phyloP scores from a whole-genome alignment of 2,329 filamentous ascomycete species.

The Penicillium sp. region DNA sequence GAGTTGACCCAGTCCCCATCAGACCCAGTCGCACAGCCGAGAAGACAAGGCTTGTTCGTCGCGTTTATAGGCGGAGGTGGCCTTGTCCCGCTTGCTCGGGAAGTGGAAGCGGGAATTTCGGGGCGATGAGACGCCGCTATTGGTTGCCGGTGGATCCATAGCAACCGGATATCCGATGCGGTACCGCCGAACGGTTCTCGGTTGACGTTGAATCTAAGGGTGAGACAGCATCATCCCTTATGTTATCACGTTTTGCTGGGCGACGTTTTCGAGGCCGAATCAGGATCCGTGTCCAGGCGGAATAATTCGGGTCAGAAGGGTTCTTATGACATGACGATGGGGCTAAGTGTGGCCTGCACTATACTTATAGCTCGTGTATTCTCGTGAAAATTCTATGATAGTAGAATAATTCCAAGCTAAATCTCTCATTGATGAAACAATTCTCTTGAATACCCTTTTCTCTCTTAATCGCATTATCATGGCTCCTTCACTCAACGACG shows the following conservation, averaged over 20 bases:
- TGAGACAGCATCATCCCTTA: not conserved
- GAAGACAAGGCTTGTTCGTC: slow-evolving; percentile 7
- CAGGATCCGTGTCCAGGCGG: slow-evolving; percentile 1
- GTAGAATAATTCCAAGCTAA: not conserved
- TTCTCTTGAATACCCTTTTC: not conserved
- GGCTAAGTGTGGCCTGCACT: not conserved
- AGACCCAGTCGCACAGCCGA: not conserved
- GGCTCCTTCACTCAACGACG: slow-evolving; percentile 27
- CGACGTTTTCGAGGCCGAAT: slow-evolving; percentile 1
- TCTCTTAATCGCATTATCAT: not conserved
- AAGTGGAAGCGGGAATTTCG: slow-evolving; percentile 19
- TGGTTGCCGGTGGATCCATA: slow-evolving; percentile 9
- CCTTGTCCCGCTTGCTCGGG: slow-evolving; percentile 13
- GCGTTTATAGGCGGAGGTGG: slow-evolving; percentile 1
- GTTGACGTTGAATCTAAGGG: not conserved
- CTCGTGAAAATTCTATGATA: not conserved
- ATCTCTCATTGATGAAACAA: not conserved
- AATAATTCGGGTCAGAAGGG: not conserved
- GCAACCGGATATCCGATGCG: slow-evolving; percentile 16
- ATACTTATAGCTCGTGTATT: not conserved
- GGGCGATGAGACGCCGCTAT: slow-evolving; percentile 10
- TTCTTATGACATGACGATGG: not conserved
- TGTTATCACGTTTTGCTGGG: not conserved
- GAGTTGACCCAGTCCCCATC: slow-evolving; percentile 13
- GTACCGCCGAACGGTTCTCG: slow-evolving; percentile 7